phyloP scores from a whole-genome alignment of 2,329 filamentous ascomycete species.

The Alternaria burnsii region DNA sequence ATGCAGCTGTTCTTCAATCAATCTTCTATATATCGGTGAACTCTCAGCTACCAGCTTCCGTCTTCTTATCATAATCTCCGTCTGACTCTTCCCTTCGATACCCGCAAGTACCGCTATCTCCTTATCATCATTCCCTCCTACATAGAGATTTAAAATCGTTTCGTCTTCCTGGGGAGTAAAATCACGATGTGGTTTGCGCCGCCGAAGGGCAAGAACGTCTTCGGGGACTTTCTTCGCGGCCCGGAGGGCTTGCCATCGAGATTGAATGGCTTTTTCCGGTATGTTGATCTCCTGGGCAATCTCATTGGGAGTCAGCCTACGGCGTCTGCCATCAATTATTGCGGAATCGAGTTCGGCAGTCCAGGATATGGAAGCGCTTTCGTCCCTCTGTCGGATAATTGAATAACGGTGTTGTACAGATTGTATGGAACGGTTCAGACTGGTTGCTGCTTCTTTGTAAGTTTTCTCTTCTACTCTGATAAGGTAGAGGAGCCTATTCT shows the following conservation, averaged over 20 bases:
- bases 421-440: neutral
- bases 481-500: constrained; percentile 6
- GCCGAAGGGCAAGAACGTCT: constrained; percentile 6
- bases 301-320: neutral
- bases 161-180: constrained; percentile 17
- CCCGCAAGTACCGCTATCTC: neutral
- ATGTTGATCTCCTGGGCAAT: constrained; percentile 10
- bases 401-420: neutral
- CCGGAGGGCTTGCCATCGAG: constrained; percentile 13
- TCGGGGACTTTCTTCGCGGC: constrained; percentile 13
- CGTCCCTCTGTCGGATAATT: neutral
- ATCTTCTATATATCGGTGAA: constrained; percentile 7
- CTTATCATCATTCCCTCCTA: constrained; percentile 6
- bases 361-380: constrained; percentile 8
- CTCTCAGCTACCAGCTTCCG: neutral
- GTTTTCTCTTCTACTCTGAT: neutral
- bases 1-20: constrained; percentile 3
- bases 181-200: neutral
- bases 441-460: constrained; percentile 1
- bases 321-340: constrained; percentile 15
- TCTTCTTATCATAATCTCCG: constrained; percentile 4
- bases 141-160: constrained; percentile 9
- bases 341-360: constrained; percentile 8
- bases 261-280: constrained; percentile 7
- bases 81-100: constrained; percentile 2